A percentile compares a stretch with the other conserved stretches of the same genome.
phyloP scores from a whole-genome alignment of 352 stramenopile species.

The Phytophthora citricola region DNA sequence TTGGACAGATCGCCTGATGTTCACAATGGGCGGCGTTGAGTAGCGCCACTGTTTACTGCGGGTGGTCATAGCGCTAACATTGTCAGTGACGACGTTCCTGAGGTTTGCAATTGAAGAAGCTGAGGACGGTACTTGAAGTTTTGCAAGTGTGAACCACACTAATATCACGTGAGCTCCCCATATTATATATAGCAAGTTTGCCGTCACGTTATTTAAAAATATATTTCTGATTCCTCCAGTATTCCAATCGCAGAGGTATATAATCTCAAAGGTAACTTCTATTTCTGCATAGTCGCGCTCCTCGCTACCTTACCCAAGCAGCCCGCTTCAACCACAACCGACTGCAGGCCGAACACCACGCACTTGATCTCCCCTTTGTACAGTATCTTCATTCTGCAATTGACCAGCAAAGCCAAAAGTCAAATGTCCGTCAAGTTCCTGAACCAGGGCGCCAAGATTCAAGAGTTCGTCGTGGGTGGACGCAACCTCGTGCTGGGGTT shows the following conservation, averaged over 20 bases:
- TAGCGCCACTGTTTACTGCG: background rate
- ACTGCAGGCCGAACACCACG: background rate
- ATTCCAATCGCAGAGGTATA: background rate
- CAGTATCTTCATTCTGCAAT: conserved; percentile 23
- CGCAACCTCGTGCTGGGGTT: conserved; percentile 40
- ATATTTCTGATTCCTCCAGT: too few relatives aligned
- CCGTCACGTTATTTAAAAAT: too few relatives aligned
- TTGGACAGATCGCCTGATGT: too few relatives aligned
- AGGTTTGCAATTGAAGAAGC: conserved; percentile 1
- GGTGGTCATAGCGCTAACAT: background rate
- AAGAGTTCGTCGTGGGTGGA: conserved; percentile 33
- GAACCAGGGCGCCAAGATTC: conserved; percentile 36
- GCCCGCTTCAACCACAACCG: conserved; percentile 22
- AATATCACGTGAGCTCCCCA: too few relatives aligned
- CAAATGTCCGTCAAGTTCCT: conserved; percentile 36
- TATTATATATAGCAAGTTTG: too few relatives aligned
- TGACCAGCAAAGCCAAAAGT: conserved; percentile 14
- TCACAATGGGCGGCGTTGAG: too few relatives aligned
- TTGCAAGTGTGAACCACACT: background rate
- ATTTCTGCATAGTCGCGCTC: conserved; percentile 17
- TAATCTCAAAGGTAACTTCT: conserved; percentile 3
- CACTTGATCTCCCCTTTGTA: conserved; percentile 7
- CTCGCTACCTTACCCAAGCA: conserved; percentile 8
- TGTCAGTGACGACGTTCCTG: conserved; percentile 3
- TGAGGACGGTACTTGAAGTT: conserved; percentile 5